phyloP scores from a whole-genome alignment of 176 grass and related monocot species.

The Aegilops tauschii region DNA sequence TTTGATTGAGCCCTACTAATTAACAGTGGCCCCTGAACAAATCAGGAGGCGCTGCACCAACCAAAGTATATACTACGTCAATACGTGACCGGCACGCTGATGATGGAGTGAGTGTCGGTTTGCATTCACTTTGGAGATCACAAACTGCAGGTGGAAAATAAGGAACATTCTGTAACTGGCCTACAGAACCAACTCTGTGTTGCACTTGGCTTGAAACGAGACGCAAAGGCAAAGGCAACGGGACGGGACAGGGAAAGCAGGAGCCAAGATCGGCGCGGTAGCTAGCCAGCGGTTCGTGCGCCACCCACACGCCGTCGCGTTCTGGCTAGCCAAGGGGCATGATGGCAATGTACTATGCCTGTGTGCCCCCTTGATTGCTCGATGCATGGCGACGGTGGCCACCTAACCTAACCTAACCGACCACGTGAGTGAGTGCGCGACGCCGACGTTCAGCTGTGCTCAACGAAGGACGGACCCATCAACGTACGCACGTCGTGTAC shows the following conservation, averaged over 20 bases:
- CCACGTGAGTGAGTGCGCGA: slow-evolving; percentile 14
- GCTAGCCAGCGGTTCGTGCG: neutral
- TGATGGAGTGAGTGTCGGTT: neutral
- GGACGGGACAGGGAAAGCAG: neutral
- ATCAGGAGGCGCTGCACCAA: slow-evolving; percentile 2
- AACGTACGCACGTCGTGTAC: neutral
- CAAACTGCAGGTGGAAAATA: neutral
- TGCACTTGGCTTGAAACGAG: neutral
- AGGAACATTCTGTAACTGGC: neutral
- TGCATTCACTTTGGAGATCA: neutral
- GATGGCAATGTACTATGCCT: neutral
- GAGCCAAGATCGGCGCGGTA: neutral
- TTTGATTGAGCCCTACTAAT: slow-evolving; percentile 22
- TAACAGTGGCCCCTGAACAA: slow-evolving; percentile 25
- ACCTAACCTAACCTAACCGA: neutral
- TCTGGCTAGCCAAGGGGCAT: too few species aligned
- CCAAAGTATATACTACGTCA: neutral
- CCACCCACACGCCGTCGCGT: too few species aligned
- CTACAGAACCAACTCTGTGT: neutral
- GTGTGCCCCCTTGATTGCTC: neutral
- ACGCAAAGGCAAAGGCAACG: neutral
- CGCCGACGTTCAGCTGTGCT: neutral
- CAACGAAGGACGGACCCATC: neutral
- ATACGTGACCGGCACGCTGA: neutral
- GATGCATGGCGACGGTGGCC: neutral